Conservation (phyloP, 2,329 filamentous ascomycete genomes). For the Cladorrhinum sp. region DNA sequence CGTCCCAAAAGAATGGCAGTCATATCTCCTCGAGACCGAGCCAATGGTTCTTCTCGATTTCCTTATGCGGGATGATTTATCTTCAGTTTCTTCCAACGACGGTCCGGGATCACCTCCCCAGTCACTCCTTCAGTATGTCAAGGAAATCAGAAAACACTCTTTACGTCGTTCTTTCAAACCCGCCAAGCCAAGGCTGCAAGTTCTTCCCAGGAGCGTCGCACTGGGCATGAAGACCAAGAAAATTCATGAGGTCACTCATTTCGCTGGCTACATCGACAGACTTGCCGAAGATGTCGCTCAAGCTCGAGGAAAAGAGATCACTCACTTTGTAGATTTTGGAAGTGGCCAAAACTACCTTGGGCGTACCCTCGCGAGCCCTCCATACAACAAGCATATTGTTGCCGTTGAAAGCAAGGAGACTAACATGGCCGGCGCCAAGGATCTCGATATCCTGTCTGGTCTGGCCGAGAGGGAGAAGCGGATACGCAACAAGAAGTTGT, state of each 20-base stretch:
- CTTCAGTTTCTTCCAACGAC: constrained; percentile 30
- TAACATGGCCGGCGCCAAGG: constrained; percentile 81
- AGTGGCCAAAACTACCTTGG: constrained; percentile 97
- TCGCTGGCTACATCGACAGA: constrained; percentile 75
- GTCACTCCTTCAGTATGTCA: constrained; percentile 69
- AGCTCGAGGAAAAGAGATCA: constrained; percentile 59
- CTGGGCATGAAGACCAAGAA: constrained; percentile 97
- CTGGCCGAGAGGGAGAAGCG: constrained; percentile 69
- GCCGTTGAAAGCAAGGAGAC: constrained; percentile 85
- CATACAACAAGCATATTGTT: constrained; percentile 82
- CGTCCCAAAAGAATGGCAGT: constrained; percentile 76
- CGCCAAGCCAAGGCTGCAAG: constrained; percentile 45
- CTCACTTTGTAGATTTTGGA: constrained; percentile 92
- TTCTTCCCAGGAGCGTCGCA: constrained; percentile 67
- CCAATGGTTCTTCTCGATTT: constrained; percentile 77
- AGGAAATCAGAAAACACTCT: constrained; percentile 65
- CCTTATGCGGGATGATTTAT: constrained; percentile 73
- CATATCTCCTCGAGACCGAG: constrained; percentile 68
- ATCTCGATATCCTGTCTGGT: constrained; percentile 79
- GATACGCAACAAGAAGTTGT: constrained; percentile 81
- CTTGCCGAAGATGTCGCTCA: constrained; percentile 57
- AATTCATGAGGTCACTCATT: constrained; percentile 86
- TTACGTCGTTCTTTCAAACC: constrained; percentile 60
- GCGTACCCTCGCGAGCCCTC: constrained; percentile 75
- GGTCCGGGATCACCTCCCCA: constrained; percentile 39